Conservation (phyloP, 257 asterid species). For the Vinca minor region DNA sequence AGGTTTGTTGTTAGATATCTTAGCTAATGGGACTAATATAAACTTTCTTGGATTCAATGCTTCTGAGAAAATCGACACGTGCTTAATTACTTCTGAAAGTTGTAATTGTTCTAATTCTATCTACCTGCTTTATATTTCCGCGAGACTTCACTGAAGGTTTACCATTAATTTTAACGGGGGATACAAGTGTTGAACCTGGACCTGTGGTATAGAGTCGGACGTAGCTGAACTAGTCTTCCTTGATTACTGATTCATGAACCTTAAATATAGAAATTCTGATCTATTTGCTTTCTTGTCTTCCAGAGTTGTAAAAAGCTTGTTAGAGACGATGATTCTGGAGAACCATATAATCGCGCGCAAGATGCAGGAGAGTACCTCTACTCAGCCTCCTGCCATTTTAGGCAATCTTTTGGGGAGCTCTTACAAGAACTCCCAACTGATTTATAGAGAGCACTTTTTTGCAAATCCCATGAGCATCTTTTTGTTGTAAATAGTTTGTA, state of each 20-base stretch:
- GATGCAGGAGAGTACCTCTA: conserved; percentile 44
- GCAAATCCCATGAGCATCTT: conserved; percentile 62
- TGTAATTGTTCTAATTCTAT: neutral
- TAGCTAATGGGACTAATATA: neutral
- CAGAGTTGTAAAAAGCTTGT: conserved; percentile 84
- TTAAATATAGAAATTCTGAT: conserved; percentile 7
- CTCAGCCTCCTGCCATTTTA: conserved; percentile 59
- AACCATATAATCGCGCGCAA: conserved; percentile 50
- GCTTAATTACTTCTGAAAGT: neutral
- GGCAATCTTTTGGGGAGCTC: conserved; percentile 38
- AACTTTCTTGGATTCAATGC: neutral
- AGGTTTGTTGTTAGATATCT: conserved; percentile 38
- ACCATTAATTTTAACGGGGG: no score
- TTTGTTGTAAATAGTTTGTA: conserved; percentile 33
- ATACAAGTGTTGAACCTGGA: no score
- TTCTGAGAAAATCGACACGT: no score
- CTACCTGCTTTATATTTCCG: neutral
- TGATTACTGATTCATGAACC: no score
- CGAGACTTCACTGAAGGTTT: neutral
- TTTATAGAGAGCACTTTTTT: conserved; percentile 55
- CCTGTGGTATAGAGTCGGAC: no score
- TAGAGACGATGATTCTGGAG: conserved; percentile 60
- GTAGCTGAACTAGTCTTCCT: no score
- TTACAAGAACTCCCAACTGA: conserved; percentile 33
- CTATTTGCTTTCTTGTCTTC: conserved; percentile 13